A percentile compares a stretch with the other conserved stretches of the same genome.
Evolutionary conservation across 768 basidiomycete species (phyloP).

Genomic region (Suillus alpinus): DNA sequence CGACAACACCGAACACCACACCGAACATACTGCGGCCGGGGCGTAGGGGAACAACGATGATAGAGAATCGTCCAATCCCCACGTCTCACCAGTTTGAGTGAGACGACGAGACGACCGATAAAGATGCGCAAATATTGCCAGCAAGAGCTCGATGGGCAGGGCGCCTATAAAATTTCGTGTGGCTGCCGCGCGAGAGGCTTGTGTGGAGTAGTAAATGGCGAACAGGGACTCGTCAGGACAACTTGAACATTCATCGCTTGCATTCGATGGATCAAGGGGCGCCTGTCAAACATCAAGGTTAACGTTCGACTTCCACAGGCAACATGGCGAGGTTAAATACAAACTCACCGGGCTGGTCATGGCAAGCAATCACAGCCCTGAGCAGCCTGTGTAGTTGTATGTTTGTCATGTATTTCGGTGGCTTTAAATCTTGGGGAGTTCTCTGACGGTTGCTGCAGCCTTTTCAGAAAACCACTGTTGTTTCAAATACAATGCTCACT

Average conservation of each 20-base stretch:
- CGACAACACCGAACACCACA: conserved; percentile 5
- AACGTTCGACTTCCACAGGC: background rate
- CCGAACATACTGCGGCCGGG: conserved; percentile 7
- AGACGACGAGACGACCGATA: background rate
- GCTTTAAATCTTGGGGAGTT: background rate
- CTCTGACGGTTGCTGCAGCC: too few species aligned
- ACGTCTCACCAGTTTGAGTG: background rate
- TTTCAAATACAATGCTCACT: background rate
- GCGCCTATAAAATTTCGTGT: background rate
- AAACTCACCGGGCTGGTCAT: background rate
- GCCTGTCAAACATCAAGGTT: background rate
- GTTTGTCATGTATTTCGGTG: background rate
- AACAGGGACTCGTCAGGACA: background rate
- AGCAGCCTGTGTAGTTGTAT: background rate
- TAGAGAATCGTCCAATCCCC: conserved; percentile 1
- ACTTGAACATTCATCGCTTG: background rate
- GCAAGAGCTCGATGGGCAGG: conserved; percentile 4
- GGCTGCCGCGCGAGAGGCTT: background rate
- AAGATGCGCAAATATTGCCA: conserved; percentile 4
- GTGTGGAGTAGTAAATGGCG: background rate
- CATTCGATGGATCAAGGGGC: background rate
- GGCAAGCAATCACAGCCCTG: background rate
- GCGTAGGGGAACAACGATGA: conserved; percentile 8
- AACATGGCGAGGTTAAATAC: background rate
- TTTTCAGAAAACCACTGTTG: background rate